Evolutionary conservation across 176 grass and related monocot genomes (phyloP).

Genomic region (Cenchrus fungigraminus): DNA sequence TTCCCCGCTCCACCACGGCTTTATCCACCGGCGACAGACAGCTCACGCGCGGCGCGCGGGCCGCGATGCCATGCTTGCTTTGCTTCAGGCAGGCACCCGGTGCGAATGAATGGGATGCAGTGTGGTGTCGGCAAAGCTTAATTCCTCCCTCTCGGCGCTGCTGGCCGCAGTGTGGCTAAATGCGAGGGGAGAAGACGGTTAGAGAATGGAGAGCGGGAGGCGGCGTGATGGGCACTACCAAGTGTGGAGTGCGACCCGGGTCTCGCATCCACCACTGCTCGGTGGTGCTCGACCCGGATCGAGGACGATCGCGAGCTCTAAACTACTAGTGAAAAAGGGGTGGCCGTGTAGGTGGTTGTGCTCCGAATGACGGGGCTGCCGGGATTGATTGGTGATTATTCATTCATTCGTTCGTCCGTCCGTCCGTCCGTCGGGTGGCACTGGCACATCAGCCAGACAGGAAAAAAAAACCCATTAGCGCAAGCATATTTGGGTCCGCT

Average conservation of each 20-base stretch:
- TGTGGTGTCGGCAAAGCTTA: conserved; percentile 58
- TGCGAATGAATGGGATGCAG: conserved; percentile 35
- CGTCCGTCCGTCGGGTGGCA: neutral
- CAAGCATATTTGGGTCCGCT: conserved; percentile 6
- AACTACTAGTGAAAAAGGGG: neutral
- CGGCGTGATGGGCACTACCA: conserved; percentile 26
- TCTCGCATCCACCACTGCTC: neutral
- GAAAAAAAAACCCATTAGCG: neutral
- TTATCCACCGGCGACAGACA: conserved; percentile 4
- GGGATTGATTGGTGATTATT: neutral
- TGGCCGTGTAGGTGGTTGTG: no score
- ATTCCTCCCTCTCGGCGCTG: conserved; percentile 4
- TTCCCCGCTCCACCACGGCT: neutral
- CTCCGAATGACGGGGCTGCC: neutral
- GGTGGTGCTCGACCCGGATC: no score
- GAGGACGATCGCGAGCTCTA: conserved; percentile 30
- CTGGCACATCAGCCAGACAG: neutral
- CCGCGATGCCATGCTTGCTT: conserved; percentile 49
- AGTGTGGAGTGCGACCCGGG: conserved; percentile 3
- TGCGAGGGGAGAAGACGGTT: neutral
- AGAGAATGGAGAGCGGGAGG: neutral
- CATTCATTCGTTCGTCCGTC: neutral
- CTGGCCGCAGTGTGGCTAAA: conserved; percentile 18
- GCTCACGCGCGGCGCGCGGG: neutral
- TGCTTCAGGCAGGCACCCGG: conserved; percentile 15